Evolutionary conservation across 2,329 filamentous ascomycete species (phyloP).

Genomic region (Xylariomycetidae sp.): DNA sequence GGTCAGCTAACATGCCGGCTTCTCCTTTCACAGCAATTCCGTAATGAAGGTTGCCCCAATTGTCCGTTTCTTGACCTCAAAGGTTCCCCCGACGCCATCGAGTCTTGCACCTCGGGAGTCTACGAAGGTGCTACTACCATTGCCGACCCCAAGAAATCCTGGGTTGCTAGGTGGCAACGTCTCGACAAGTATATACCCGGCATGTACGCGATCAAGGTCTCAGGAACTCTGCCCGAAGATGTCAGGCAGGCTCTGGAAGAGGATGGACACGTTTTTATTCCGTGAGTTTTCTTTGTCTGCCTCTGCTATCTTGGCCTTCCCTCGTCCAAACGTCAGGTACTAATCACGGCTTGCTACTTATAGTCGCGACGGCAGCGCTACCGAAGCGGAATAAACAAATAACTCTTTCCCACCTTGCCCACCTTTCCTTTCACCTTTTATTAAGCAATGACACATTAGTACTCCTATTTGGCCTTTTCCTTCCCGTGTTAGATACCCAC

Average conservation of each 20-base stretch:
- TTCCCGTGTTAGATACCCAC: no score
- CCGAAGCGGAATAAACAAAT: conserved; percentile 14
- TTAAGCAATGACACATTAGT: no score
- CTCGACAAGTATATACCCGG: conserved; percentile 83
- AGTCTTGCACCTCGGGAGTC: conserved; percentile 91
- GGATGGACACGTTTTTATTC: conserved; percentile 61
- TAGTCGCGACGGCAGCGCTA: conserved; percentile 19
- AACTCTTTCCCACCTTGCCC: neutral
- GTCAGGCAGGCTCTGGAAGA: conserved; percentile 57
- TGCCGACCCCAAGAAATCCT: conserved; percentile 75
- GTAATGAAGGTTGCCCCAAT: conserved; percentile 86
- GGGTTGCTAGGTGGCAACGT: conserved; percentile 96
- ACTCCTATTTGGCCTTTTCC: no score
- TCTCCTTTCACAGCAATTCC: conserved; percentile 62
- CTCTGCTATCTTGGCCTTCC: conserved; percentile 39
- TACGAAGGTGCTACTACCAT: conserved; percentile 91
- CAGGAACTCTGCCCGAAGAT: conserved; percentile 69
- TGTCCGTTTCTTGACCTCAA: conserved; percentile 87
- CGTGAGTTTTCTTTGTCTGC: conserved; percentile 44
- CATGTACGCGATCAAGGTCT: conserved; percentile 92
- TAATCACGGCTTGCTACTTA: neutral
- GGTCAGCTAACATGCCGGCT: neutral
- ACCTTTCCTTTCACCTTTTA: no score
- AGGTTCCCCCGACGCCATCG: conserved; percentile 73
- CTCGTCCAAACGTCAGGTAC: conserved; percentile 1